These are phyloP conservation scores for Exophiala aquamarina DNA, from an alignment of 2,329 filamentous ascomycete genomes.

Conservation along the genomic window DNA sequence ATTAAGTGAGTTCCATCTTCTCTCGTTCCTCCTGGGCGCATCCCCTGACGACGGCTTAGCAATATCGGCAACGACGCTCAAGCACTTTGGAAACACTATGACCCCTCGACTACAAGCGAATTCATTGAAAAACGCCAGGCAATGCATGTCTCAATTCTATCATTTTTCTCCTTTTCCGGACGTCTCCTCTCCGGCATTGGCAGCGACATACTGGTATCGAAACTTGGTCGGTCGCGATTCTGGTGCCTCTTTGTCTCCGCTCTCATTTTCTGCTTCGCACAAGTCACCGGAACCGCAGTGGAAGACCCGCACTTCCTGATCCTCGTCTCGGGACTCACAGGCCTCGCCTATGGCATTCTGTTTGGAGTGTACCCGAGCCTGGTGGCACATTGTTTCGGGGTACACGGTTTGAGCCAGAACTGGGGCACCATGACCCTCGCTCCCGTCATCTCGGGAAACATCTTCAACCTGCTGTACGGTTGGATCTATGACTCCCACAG, in stretches of 20 bases:
- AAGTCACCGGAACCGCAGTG: constrained; percentile 73
- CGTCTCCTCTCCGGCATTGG: constrained; percentile 81
- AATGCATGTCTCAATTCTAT: constrained; percentile 92
- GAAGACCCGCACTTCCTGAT: constrained; percentile 74
- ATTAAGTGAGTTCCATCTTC: constrained; percentile 73
- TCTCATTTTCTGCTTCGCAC: constrained; percentile 74
- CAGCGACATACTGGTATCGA: constrained; percentile 85
- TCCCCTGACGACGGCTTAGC: constrained; percentile 47
- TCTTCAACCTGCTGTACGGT: constrained; percentile 93
- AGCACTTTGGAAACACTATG: constrained; percentile 84
- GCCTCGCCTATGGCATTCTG: constrained; percentile 86
- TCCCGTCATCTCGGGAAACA: constrained; percentile 81
- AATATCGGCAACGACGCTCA: constrained; percentile 91
- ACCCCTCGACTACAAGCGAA: constrained; percentile 67
- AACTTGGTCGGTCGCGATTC: constrained; percentile 74
- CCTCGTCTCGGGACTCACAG: constrained; percentile 78
- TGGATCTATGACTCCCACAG: constrained; percentile 79
- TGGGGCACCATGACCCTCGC: constrained; percentile 95
- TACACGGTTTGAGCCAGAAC: constrained; percentile 85
- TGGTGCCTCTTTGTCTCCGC: constrained; percentile 87
- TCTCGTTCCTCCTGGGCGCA: background rate
- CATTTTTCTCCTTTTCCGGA: constrained; percentile 79
- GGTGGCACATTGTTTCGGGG: constrained; percentile 85
- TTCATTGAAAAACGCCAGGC: constrained; percentile 81
- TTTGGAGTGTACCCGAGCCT: constrained; percentile 94